Conservation (phyloP, 495 filamentous ascomycete genomes). For the Copromyces sp. region DNA sequence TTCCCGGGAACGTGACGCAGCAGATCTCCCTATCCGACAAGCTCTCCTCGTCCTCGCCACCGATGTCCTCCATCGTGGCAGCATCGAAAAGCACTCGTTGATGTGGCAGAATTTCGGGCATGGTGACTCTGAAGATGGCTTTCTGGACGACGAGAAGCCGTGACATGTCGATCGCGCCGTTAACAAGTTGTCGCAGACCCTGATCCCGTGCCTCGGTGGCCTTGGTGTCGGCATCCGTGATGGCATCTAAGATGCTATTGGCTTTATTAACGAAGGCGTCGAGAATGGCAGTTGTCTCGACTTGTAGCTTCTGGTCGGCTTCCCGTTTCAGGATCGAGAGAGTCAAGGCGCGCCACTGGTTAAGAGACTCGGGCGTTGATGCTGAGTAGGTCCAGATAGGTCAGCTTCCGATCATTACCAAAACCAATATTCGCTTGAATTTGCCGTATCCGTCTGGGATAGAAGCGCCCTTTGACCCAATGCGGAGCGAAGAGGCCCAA, state of each 20-base stretch:
- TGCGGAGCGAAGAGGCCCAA: too few species aligned
- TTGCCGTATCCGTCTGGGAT: too few species aligned
- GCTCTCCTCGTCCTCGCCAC: slow-evolving; percentile 43
- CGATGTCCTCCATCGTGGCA: slow-evolving; percentile 46
- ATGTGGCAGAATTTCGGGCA: slow-evolving; percentile 39
- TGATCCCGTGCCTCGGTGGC: slow-evolving; percentile 36
- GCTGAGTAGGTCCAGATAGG: neutral
- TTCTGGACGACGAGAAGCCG: slow-evolving; percentile 42
- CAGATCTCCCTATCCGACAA: slow-evolving; percentile 34
- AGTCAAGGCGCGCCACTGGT: slow-evolving; percentile 45
- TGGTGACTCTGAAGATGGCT: slow-evolving; percentile 39
- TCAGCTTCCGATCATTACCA: neutral
- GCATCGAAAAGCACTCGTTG: slow-evolving; percentile 39
- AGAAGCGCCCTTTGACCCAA: too few species aligned
- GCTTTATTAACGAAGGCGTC: slow-evolving; percentile 27
- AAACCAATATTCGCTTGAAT: neutral
- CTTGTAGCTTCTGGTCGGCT: slow-evolving; percentile 30
- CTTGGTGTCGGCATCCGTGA: slow-evolving; percentile 24
- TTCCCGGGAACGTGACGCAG: slow-evolving; percentile 43
- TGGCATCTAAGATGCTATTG: slow-evolving; percentile 30
- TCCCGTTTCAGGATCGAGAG: slow-evolving; percentile 41
- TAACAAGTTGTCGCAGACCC: slow-evolving; percentile 33
- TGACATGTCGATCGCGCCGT: slow-evolving; percentile 39
- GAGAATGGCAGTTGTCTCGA: slow-evolving; percentile 25
- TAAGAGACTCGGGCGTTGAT: slow-evolving; percentile 38